phyloP scores from a whole-genome alignment of 106 monocot species.

The Triglochin maritima region DNA sequence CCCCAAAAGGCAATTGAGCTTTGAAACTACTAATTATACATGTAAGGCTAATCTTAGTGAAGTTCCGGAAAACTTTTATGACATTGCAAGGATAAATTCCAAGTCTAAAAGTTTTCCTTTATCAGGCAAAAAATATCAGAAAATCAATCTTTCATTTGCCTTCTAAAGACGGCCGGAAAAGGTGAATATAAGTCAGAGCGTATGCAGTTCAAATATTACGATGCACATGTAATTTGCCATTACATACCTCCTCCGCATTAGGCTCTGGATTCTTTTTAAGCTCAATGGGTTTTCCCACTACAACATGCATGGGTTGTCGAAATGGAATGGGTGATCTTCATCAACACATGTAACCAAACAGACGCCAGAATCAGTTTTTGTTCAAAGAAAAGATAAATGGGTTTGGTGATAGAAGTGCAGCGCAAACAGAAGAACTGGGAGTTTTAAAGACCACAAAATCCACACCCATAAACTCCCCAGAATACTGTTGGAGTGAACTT shows the following conservation, averaged over 20 bases:
- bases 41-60: too few species aligned
- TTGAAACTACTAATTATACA: not conserved
- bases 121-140: too few species aligned
- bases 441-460: not conserved
- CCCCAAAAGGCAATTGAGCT: too few species aligned
- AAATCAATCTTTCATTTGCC: too few species aligned
- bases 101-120: too few species aligned
- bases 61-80: too few species aligned
- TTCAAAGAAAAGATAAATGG: not conserved
- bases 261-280: conserved; percentile 56
- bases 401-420: not conserved
- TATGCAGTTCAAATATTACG: not conserved
- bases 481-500: conserved; percentile 48
- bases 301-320: conserved; percentile 72
- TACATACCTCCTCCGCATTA: conserved; percentile 61
- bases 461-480: conserved; percentile 67
- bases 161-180: too few species aligned
- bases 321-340: conserved; percentile 72
- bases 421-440: not conserved
- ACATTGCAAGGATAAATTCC: too few species aligned
- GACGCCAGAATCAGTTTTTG: not conserved
- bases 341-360: not conserved
- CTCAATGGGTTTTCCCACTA: conserved; percentile 78
- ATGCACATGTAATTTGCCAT: not conserved
- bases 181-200: not conserved